Evolutionary conservation across 2,329 filamentous ascomycete genomes (phyloP).

Genomic region (Ophiostoma perfectum): DNA sequence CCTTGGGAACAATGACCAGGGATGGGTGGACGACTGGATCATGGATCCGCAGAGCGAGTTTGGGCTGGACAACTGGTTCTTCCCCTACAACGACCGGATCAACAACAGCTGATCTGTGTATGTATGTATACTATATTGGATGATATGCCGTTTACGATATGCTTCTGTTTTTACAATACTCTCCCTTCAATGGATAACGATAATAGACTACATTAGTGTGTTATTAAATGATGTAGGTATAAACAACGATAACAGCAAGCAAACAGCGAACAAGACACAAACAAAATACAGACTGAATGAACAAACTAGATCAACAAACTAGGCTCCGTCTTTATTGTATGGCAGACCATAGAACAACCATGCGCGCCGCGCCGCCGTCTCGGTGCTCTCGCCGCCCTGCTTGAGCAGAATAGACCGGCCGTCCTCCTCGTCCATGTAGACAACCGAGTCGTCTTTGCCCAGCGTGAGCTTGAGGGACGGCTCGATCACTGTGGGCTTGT

Average conservation of each 20-base stretch:
- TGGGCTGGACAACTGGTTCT: constrained; percentile 25
- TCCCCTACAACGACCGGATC: constrained; percentile 24
- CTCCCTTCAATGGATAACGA: neutral
- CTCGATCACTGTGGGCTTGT: constrained; percentile 18
- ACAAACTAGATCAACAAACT: too few species aligned
- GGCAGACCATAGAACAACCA: constrained; percentile 1
- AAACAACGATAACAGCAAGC: neutral
- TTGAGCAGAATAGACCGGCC: constrained; percentile 16
- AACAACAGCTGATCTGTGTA: constrained; percentile 10
- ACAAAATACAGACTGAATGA: too few species aligned
- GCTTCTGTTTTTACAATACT: neutral
- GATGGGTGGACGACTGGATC: constrained; percentile 23
- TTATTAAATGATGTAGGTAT: neutral
- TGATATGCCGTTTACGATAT: neutral
- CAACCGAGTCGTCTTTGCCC: constrained; percentile 22
- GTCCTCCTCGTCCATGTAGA: constrained; percentile 16
- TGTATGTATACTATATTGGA: neutral
- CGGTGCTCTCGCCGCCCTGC: constrained; percentile 13
- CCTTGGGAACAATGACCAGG: neutral
- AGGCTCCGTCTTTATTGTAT: neutral
- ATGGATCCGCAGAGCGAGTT: constrained; percentile 22
- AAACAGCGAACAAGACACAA: too few species aligned
- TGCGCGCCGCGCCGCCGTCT: neutral
- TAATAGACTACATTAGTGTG: neutral
- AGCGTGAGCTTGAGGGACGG: constrained; percentile 21